Evolutionary conservation across 2,329 filamentous ascomycete species (phyloP), one percentile per base, ranked within the genome.

Genomic region (Penicillium sp.): DNA sequence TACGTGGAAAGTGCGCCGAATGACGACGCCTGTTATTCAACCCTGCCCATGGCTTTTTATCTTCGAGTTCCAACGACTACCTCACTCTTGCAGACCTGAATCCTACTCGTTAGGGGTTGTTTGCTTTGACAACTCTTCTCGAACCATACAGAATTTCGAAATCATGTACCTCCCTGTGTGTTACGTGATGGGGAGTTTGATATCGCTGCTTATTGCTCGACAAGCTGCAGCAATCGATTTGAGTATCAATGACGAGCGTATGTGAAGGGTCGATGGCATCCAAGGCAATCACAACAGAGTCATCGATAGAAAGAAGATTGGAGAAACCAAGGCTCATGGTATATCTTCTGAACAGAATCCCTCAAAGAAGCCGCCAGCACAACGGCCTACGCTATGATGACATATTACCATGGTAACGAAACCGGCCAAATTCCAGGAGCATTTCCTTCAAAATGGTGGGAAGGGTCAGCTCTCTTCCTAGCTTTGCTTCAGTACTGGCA

Each of bases 391-490:
- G 74, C 75, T 36, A 73, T 79, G 68, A 72, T 79, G 67, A 62
- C 63, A 26, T 76, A 74, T 54, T 81, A 81, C 56, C 67, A 66
- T 32, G 78, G 78, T 18, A 76, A 80, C 50, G 56, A 70, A 37
- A 71, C 74, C 1, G 75, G 74, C 12, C 68, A 71, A 12, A 74
- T 74, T 25, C 76, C 76, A 3, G 78, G 78, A 46, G 69, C 78
- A 43, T 69, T 89, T 28, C 79, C 82, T 4, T 86, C 84, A 66
- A 87, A 86, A 73, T 88, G 84, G 84, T 88, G 84, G 84, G 81
- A 88, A 62, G 81, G 81, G 6, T 79, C 82, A 46, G 80, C 82
- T 12, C 74, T 88, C 69, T 85, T 84, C 75, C 81, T 83, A 54
- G 78, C 81, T 0, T 71, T 85, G 57, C 74, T 88, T 35, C 82